A percentile compares a stretch with the other conserved stretches of the same genome.
These are phyloP conservation scores for Fusarium metavorans DNA, from an alignment of 2,329 filamentous ascomycete genomes.

Conservation along the genomic window DNA sequence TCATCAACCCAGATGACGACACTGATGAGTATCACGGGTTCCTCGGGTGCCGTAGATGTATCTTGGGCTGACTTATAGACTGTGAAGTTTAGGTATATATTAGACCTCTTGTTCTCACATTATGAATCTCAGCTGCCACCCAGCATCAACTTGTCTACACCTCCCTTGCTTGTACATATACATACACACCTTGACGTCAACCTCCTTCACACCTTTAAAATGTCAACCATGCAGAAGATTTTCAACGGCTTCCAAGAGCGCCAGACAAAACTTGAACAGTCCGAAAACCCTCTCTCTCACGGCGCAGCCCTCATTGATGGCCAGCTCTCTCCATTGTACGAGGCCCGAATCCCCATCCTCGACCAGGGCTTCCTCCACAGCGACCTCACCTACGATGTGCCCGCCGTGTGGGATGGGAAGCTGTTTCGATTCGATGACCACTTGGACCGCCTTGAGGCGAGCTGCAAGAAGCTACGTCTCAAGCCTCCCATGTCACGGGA, in stretches of 20 bases:
- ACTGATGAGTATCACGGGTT: neutral
- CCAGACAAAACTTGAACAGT: neutral
- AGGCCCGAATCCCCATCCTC: neutral
- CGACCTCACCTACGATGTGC: neutral
- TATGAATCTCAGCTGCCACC: neutral
- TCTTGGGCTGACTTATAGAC: neutral
- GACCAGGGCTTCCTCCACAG: neutral
- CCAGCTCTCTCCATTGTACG: neutral
- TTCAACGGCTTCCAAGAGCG: neutral
- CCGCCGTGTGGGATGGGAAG: neutral
- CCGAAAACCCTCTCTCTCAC: neutral
- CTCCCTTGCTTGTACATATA: neutral
- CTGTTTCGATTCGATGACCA: neutral
- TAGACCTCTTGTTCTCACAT: neutral
- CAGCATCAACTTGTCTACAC: neutral
- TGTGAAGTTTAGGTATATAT: too few species aligned
- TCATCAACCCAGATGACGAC: neutral
- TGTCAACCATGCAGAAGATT: neutral
- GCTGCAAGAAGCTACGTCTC: neutral
- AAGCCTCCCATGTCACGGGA: neutral
- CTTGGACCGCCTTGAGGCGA: neutral
- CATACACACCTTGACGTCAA: neutral
- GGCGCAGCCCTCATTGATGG: neutral
- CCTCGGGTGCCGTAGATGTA: neutral
- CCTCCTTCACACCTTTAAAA: neutral